A percentile compares a stretch with the other conserved stretches of the same genome.
Conservation (phyloP, 768 basidiomycete species). For the Panus rudis region DNA sequence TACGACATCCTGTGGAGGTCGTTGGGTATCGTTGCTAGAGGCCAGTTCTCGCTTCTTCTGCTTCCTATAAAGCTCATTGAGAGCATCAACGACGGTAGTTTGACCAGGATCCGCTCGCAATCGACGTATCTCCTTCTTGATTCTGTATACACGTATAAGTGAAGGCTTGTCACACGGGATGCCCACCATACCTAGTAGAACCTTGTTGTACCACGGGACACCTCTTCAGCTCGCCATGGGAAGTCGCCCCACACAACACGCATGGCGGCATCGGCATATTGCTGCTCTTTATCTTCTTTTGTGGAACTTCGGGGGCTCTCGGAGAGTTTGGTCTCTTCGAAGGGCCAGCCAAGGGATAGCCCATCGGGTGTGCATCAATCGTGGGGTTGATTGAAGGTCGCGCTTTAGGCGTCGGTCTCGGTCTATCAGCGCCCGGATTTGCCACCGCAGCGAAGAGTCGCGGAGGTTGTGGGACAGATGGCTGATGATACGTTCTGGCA, state of each 20-base stretch:
- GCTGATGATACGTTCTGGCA: too few relatives aligned
- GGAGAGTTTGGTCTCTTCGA: slow-evolving; percentile 26
- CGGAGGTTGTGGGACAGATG: too few relatives aligned
- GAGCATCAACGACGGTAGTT: slow-evolving; percentile 25
- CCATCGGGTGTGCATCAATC: too few relatives aligned
- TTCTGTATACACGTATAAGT: slow-evolving; percentile 23
- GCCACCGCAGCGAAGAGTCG: too few relatives aligned
- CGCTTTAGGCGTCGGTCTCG: too few relatives aligned
- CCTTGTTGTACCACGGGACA: slow-evolving; percentile 53
- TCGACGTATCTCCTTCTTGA: slow-evolving; percentile 36
- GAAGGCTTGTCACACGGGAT: background rate
- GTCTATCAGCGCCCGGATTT: too few relatives aligned
- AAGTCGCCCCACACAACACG: slow-evolving; percentile 37
- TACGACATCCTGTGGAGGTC: too few relatives aligned
- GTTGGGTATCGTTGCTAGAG: too few relatives aligned
- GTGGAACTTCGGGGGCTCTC: slow-evolving; percentile 3
- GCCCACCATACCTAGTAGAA: slow-evolving; percentile 38
- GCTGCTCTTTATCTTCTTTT: slow-evolving; percentile 34
- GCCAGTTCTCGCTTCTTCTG: slow-evolving; percentile 28
- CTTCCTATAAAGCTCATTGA: slow-evolving; percentile 33
- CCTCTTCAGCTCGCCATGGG: slow-evolving; percentile 41
- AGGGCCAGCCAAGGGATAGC: slow-evolving; percentile 12
- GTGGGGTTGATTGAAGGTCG: too few relatives aligned
- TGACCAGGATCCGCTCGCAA: slow-evolving; percentile 35
- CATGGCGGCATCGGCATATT: slow-evolving; percentile 31